These are phyloP conservation scores for Acanthamoeba healyi DNA, from an alignment of 208 protist genomes.

Conservation along the genomic window DNA sequence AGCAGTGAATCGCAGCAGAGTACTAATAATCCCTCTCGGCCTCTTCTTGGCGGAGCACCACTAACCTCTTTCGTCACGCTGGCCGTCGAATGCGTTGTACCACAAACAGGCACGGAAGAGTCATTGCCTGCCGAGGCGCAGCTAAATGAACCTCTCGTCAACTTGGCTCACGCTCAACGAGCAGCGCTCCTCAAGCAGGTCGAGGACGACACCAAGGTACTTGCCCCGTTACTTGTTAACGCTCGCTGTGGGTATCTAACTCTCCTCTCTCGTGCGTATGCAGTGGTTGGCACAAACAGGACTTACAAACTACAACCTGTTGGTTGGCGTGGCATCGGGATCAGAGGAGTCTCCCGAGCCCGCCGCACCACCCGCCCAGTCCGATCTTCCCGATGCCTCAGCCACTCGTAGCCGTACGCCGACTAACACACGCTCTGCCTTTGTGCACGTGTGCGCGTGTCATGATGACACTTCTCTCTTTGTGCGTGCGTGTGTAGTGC, in stretches of 20 bases:
- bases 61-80: background rate
- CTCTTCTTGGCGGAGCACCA: no score
- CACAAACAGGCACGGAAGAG: background rate
- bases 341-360: background rate
- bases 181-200: background rate
- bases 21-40: background rate
- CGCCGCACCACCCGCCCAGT: background rate
- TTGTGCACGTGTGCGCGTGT: background rate
- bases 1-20: background rate
- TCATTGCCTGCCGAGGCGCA: background rate
- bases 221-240: background rate
- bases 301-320: background rate
- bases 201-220: slow-evolving; percentile 41
- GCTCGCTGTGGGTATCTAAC: background rate
- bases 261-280: background rate
- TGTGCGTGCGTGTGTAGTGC: background rate
- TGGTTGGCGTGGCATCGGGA: background rate
- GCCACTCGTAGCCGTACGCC: background rate
- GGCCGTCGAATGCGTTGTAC: background rate
- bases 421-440: background rate
- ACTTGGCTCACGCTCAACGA: background rate
- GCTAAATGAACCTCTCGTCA: background rate
- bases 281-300: slow-evolving; percentile 39
- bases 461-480: background rate
- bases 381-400: no score